Evolutionary conservation across 2,329 filamentous ascomycete species (phyloP).

Genomic region (Cordyceps cateniannulata): DNA sequence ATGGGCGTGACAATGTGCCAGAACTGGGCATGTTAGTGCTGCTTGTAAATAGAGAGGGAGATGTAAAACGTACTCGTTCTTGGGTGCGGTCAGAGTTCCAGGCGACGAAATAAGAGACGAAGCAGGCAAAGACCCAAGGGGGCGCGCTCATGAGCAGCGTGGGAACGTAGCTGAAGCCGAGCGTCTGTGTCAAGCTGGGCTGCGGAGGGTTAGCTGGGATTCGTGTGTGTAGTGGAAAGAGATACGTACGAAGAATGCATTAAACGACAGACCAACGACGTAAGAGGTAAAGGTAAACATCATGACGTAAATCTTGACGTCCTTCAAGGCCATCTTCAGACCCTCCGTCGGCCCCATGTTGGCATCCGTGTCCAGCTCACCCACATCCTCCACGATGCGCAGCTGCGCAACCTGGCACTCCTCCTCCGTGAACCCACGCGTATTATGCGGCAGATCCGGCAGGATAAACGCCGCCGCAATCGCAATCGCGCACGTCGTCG

Average conservation of each 20-base stretch:
- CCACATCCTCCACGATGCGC: conserved; percentile 51
- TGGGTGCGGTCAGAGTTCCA: conserved; percentile 50
- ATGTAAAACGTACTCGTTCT: conserved; percentile 38
- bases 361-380: conserved; percentile 47
- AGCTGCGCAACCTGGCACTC: conserved; percentile 50
- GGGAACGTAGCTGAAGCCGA: conserved; percentile 45
- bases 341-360: conserved; percentile 47
- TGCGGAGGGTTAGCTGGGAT: conserved; percentile 18
- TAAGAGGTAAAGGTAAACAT: conserved; percentile 57
- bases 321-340: conserved; percentile 52
- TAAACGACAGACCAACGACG: conserved; percentile 52
- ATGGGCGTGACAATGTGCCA: conserved; percentile 53
- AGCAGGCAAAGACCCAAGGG: conserved; percentile 52
- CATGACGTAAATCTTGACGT: conserved; percentile 57
- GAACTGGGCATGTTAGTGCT: conserved; percentile 31
- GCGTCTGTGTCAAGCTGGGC: conserved; percentile 45
- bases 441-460: conserved; percentile 50
- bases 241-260: conserved; percentile 47
- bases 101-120: conserved; percentile 48
- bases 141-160: conserved; percentile 51
- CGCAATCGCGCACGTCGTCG: conserved; percentile 42
- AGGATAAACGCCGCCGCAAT: conserved; percentile 41
- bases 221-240: neutral
- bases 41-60: neutral
- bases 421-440: conserved; percentile 51